Percentiles rank a stretch among this genome's conserved stretches.
Conservation (phyloP, 2,329 filamentous ascomycete species). For the Phialemonium atrogriseum region DNA sequence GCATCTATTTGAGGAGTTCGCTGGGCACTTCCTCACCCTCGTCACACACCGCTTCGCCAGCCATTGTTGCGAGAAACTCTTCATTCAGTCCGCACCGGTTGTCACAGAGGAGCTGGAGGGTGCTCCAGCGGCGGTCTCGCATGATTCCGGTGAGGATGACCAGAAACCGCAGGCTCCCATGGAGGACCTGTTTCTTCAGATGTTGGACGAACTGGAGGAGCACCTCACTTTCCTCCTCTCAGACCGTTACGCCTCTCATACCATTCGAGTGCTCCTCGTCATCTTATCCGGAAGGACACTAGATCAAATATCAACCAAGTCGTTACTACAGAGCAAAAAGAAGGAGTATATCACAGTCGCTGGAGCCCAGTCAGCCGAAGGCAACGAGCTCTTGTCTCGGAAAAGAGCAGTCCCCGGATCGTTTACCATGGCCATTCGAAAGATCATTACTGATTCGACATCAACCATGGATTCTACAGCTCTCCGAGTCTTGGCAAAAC, state of each 20-base stretch:
- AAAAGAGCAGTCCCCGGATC: constrained; percentile 63
- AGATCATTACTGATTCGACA: constrained; percentile 73
- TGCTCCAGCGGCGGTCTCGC: constrained; percentile 26
- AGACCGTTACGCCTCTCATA: constrained; percentile 84
- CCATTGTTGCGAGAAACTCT: constrained; percentile 93
- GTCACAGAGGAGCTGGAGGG: constrained; percentile 64
- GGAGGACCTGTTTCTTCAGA: constrained; percentile 77
- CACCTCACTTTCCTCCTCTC: constrained; percentile 78
- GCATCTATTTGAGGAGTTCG: constrained; percentile 76
- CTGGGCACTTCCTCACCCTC: constrained; percentile 77
- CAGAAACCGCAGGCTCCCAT: constrained; percentile 53
- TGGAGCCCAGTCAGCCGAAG: constrained; percentile 38
- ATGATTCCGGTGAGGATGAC: constrained; percentile 27
- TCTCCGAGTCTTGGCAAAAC: constrained; percentile 74
- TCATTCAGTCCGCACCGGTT: constrained; percentile 70
- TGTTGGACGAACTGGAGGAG: constrained; percentile 80
- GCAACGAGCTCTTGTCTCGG: constrained; percentile 36
- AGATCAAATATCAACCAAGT: constrained; percentile 58
- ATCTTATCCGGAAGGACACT: constrained; percentile 79
- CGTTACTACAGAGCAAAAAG: constrained; percentile 80
- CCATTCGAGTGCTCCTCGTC: constrained; percentile 75
- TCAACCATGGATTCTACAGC: constrained; percentile 69
- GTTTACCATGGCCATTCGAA: constrained; percentile 68
- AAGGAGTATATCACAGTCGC: constrained; percentile 74
- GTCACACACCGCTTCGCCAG: constrained; percentile 95